Conservation (phyloP, 164 flowering plant genomes). For the Pachysandra terminalis region DNA sequence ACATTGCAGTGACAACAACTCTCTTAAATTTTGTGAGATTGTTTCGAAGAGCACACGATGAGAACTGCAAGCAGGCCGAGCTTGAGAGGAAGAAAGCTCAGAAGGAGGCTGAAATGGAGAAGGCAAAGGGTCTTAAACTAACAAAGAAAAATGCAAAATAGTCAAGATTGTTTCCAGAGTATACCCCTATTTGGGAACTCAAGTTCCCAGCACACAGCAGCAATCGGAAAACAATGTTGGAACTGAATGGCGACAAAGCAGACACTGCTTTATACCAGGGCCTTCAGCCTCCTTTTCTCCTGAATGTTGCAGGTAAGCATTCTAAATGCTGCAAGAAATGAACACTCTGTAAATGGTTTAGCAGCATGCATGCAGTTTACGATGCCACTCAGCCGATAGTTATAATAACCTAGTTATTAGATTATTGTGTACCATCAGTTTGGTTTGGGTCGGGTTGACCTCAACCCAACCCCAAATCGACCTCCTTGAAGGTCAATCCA, state of each 20-base stretch:
- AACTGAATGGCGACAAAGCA: background rate
- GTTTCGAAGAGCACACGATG: conserved; percentile 87
- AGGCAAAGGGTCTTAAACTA: conserved; percentile 52
- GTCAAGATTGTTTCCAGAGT: conserved; percentile 8
- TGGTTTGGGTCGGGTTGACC: too few species aligned
- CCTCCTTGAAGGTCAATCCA: too few species aligned
- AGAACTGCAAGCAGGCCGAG: conserved; percentile 84
- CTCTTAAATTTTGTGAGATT: conserved; percentile 76
- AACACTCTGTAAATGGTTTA: background rate
- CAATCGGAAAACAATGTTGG: background rate
- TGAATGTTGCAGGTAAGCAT: conserved; percentile 17
- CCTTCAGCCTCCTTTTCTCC: conserved; percentile 2
- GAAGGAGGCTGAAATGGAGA: conserved; percentile 90
- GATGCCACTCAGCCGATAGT: too few species aligned
- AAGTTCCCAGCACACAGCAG: conserved; percentile 4
- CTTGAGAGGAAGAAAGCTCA: conserved; percentile 87
- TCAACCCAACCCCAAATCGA: too few species aligned
- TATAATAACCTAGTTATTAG: too few species aligned
- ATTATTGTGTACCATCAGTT: too few species aligned
- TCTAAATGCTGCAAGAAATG: conserved; percentile 14
- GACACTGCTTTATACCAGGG: conserved; percentile 10
- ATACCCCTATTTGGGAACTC: conserved; percentile 5
- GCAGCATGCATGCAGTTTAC: background rate
- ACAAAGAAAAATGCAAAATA: conserved; percentile 42
- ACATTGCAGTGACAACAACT: conserved; percentile 74